phyloP scores from a whole-genome alignment of 768 basidiomycete species.

The Dentipellis sp. region DNA sequence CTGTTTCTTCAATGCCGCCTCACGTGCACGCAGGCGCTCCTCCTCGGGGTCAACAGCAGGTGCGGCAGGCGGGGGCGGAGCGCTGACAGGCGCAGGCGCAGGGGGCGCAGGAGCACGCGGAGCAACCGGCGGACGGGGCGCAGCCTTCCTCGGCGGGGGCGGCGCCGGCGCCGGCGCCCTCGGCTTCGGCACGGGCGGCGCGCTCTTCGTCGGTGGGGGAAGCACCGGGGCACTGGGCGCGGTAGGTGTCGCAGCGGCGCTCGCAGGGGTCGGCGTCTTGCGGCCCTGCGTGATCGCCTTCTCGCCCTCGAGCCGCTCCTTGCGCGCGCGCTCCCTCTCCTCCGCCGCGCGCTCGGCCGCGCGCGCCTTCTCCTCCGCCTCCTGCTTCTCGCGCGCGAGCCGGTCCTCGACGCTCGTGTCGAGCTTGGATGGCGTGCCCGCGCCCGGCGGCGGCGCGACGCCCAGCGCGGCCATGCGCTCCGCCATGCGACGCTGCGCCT shows the following conservation, averaged over 20 bases:
- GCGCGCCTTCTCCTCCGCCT: conserved; percentile 79
- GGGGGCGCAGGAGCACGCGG: conserved; percentile 20
- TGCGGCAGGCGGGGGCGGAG: conserved; percentile 29
- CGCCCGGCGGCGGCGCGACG: conserved; percentile 34
- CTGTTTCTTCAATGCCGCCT: conserved; percentile 63
- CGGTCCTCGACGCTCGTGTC: conserved; percentile 82
- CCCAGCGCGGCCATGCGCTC: conserved; percentile 84
- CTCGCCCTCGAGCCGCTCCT: conserved; percentile 68
- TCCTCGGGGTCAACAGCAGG: conserved; percentile 74
- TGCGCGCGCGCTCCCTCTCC: conserved; percentile 65
- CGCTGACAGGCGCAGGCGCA: conserved; percentile 27
- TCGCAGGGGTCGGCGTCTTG: conserved; percentile 19
- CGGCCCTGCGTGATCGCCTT: conserved; percentile 48
- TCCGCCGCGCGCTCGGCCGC: conserved; percentile 75
- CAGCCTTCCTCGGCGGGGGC: conserved; percentile 29
- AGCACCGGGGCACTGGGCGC: conserved; percentile 21
- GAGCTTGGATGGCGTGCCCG: conserved; percentile 37
- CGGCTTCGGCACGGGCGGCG: conserved; percentile 28
- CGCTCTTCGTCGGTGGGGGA: conserved; percentile 8
- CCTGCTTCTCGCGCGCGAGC: conserved; percentile 76
- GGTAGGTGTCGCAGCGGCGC: conserved; percentile 26
- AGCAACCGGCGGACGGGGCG: conserved; percentile 24
- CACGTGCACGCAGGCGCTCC: conserved; percentile 52
- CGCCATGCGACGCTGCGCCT: conserved; percentile 76
- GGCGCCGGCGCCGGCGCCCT: conserved; percentile 29